Evolutionary conservation across 805 yeast species (phyloP), one percentile per base, ranked within the genome.

Genomic region (Pichia cephalocereana): DNA sequence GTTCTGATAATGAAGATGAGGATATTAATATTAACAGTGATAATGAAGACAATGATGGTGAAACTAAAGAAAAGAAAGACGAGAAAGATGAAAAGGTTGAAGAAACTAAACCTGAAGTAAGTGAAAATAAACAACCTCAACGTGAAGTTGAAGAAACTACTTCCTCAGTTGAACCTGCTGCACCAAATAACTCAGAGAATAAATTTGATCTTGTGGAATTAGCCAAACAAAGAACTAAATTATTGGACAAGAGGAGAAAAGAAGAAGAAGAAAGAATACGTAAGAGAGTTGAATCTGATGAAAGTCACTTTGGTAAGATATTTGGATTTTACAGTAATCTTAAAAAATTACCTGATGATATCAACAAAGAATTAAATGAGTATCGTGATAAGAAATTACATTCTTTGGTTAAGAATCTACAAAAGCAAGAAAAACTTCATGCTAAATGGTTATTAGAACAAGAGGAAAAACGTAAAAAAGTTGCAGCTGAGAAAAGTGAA

Each of bases 171-270:
- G 26, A 23, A 23, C 26, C 6, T 23, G 6, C 6, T 23, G 26
- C 26, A 23, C 26, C 26, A 4, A 23, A 4, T 23, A 15, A 34
- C 8, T 2, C 37, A 3, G 17, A 15, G 37, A 15, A 12, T 15
- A 42, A 37, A 6, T 41, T 43, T 14, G 50, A 83, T 62, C 70
- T 85, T 38, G 77, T 71, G 14, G 77, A 67, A 39, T 81, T 80
- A 59, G 81, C 87, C 0, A 62, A 68, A 23, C 71, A 70, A 38
- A 66, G 87, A 46, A 53, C 70, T 17, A 61, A 57, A 9, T 53
- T 66, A 15, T 62, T 77, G 5, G 52, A 68, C 59, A 45, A 62
- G 59, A 52, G 70, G 58, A 48, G 62, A 50, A 48, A 49, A 51
- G 54, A 59, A 47, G 65, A 66, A 53, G 71, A 68, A 43, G 54